phyloP scores from a whole-genome alignment of 768 basidiomycete genomes.

The Suillus plorans region DNA sequence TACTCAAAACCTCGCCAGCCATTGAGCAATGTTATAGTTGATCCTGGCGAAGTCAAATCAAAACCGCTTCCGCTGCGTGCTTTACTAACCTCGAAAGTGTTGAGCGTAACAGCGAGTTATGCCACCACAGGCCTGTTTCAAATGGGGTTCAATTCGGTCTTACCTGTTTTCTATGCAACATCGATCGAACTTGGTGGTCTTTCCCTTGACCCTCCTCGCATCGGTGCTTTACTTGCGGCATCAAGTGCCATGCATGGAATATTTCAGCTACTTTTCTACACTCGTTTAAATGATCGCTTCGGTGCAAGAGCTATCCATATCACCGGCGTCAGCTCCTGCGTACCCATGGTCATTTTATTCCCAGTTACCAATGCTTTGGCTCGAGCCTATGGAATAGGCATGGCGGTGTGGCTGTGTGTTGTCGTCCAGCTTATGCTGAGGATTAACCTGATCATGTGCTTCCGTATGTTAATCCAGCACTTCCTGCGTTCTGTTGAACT shows the following conservation, averaged over 20 bases:
- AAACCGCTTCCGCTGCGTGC: slow-evolving; percentile 44
- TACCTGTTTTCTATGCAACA: slow-evolving; percentile 32
- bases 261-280: slow-evolving; percentile 63
- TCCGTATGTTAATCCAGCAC: slow-evolving; percentile 22
- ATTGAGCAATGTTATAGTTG: background rate
- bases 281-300: slow-evolving; percentile 49
- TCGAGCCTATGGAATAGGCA: slow-evolving; percentile 17
- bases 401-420: slow-evolving; percentile 28
- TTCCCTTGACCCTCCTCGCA: slow-evolving; percentile 24
- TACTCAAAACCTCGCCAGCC: background rate
- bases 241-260: slow-evolving; percentile 34
- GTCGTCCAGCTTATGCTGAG: slow-evolving; percentile 23
- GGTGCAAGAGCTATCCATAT: slow-evolving; percentile 45
- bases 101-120: slow-evolving; percentile 62
- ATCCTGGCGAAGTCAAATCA: background rate
- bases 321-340: slow-evolving; percentile 25
- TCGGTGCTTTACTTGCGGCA: slow-evolving; percentile 26
- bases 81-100: slow-evolving; percentile 52
- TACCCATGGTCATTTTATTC: slow-evolving; percentile 31
- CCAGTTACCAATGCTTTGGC: slow-evolving; percentile 30
- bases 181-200: slow-evolving; percentile 31
- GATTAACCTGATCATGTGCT: slow-evolving; percentile 28
- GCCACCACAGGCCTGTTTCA: slow-evolving; percentile 60
- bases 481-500: background rate
- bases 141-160: slow-evolving; percentile 53